These are phyloP conservation scores for Powellomyces hirtus DNA, from an alignment of 192 early-diverging fungal genomes.

Conservation along the genomic window DNA sequence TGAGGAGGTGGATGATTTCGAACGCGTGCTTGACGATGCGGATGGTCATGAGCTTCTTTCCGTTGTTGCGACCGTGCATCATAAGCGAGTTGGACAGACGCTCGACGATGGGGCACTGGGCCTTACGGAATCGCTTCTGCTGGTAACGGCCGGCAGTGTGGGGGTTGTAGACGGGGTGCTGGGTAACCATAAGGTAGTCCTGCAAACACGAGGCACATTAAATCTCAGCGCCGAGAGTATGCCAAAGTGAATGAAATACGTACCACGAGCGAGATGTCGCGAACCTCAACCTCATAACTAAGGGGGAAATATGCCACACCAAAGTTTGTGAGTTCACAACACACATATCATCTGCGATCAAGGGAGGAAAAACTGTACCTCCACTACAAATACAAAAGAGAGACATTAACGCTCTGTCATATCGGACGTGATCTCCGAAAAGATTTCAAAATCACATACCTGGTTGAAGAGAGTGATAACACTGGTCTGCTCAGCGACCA, in stretches of 20 bases:
- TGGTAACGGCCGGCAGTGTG: conserved; percentile 97
- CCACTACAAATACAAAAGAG: neutral
- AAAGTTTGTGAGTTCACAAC: conserved; percentile 6
- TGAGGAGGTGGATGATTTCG: conserved; percentile 98
- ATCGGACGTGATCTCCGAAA: neutral
- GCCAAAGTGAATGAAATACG: neutral
- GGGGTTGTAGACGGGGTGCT: conserved; percentile 90
- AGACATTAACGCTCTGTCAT: conserved; percentile 10
- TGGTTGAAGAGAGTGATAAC: conserved; percentile 48
- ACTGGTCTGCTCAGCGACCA: conserved; percentile 31
- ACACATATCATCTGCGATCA: neutral
- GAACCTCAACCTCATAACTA: conserved; percentile 51
- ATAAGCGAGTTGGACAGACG: conserved; percentile 98
- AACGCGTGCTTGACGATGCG: conserved; percentile 99
- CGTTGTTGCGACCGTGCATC: conserved; percentile 99
- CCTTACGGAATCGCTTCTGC: neutral
- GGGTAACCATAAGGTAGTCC: conserved; percentile 88
- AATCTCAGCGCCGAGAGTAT: too few relatives aligned
- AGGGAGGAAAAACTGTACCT: neutral
- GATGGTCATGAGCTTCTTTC: conserved; percentile 98
- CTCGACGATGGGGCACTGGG: conserved; percentile 71
- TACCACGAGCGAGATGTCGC: conserved; percentile 45
- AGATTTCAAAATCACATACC: neutral
- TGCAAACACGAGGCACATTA: too few relatives aligned
- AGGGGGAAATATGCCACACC: neutral